Base-by-base conservation (phyloP, 441 rosid species). In the Mallotus repandus region DNA sequence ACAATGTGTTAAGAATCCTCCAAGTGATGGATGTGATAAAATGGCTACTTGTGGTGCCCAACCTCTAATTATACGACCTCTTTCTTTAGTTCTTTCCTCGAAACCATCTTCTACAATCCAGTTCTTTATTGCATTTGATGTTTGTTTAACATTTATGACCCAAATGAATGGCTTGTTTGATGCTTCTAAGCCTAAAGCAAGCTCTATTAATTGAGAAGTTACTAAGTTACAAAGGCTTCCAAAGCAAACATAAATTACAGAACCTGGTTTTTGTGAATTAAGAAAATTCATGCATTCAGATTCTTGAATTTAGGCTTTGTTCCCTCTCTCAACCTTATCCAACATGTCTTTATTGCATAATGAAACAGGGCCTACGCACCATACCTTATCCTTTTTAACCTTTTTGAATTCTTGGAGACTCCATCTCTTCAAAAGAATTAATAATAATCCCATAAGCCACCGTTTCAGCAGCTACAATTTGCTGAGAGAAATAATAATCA, bases 11-110 rank as follows among this genome's bases (percentile, higher is more conserved):
- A 87, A 55, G 69, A 87, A 78, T 9, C 83, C 85, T 10, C 87
- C 84, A 2, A 82, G 48, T 16, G 87, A 74, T 5, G 73, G 46
- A 32, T 84, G 86, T 2, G 85, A 78, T 38, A 84, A 50, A 16
- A 87, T 81, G 0, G 54, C 72, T n/a, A 82, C 52, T 70, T 84
- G 86, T 0, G 89, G 87, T 21, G 83, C 84, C 91, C 86, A 84
- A 4, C 83, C 85, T 11, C 77, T 35, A n/a, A 81, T 69, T 29
- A 29, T 29, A 29, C 1, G 32, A 29, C 32, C 32, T 29, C 32
- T 29, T 29, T 29, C 32, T 29, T 29, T 29, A 2, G 32, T 29
- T 29, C 32, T 29, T 29, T 29, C 32, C 32, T 29, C 32, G 3
- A 29, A 82, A n/a, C 63, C 58, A 10, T 64, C 71, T 57, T 77